Percentiles rank a stretch among this genome's conserved stretches.
phyloP scores from a whole-genome alignment of 2,329 filamentous ascomycete genomes.

The Aureobasidium lini region DNA sequence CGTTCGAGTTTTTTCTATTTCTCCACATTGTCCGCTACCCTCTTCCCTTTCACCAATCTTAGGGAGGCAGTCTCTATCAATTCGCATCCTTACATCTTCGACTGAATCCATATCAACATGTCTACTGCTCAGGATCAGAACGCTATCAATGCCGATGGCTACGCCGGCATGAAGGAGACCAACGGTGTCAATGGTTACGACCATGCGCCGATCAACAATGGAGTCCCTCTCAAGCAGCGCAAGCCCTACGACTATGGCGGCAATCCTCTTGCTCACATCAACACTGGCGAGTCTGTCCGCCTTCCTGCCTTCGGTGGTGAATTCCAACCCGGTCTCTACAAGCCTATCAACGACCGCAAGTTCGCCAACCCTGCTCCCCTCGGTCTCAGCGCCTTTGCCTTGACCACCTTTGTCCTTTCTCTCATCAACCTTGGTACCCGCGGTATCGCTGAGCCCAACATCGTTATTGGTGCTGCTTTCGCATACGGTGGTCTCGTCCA shows the following conservation, averaged over 20 bases:
- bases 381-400: slow-evolving; percentile 56
- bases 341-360: slow-evolving; percentile 31
- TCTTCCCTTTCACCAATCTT: not conserved
- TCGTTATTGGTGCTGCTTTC: slow-evolving; percentile 43
- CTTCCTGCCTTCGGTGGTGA: slow-evolving; percentile 45
- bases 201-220: slow-evolving; percentile 26
- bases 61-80: not conserved
- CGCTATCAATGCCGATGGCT: slow-evolving; percentile 19
- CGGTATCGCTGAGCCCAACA: slow-evolving; percentile 35
- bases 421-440: slow-evolving; percentile 41
- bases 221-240: slow-evolving; percentile 29
- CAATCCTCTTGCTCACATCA: slow-evolving; percentile 44
- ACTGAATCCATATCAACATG: slow-evolving; percentile 25
- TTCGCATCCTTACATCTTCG: not conserved
- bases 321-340: slow-evolving; percentile 46
- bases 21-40: not conserved
- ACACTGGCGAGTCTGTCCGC: slow-evolving; percentile 42
- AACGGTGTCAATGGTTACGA: slow-evolving; percentile 28
- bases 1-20: slow-evolving; percentile 1
- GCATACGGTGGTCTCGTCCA: slow-evolving; percentile 45
- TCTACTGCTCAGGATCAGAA: slow-evolving; percentile 35
- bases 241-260: slow-evolving; percentile 44
- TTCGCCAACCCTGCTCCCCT: slow-evolving; percentile 55
- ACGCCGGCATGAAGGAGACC: slow-evolving; percentile 18
- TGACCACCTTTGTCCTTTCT: slow-evolving; percentile 56